phyloP scores from a whole-genome alignment of 495 filamentous ascomycete species.

The Lepraria neglecta region DNA sequence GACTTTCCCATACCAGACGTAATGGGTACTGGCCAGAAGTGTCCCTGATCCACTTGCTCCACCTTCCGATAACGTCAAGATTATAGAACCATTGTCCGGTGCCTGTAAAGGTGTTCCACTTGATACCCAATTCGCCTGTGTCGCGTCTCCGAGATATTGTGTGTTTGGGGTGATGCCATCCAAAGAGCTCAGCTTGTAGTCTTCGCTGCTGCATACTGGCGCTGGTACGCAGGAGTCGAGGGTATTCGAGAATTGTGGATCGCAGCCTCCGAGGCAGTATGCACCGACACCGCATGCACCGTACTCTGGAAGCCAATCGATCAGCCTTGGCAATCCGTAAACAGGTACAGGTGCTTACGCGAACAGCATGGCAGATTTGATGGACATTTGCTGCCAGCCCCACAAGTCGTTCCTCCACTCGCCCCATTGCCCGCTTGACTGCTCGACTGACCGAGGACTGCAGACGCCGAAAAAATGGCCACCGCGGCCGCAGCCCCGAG shows the following conservation, averaged over 20 bases:
- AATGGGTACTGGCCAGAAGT: conserved; percentile 78
- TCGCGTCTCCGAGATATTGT: conserved; percentile 79
- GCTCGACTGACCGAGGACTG: conserved; percentile 27
- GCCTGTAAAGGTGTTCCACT: conserved; percentile 63
- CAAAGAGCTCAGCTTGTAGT: conserved; percentile 64
- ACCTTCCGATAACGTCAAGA: conserved; percentile 80
- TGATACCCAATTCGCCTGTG: conserved; percentile 76
- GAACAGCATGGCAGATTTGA: conserved; percentile 80
- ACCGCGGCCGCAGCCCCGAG: conserved; percentile 25
- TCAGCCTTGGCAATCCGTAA: conserved; percentile 9
- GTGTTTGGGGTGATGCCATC: conserved; percentile 61
- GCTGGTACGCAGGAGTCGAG: conserved; percentile 82
- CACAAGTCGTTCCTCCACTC: conserved; percentile 42
- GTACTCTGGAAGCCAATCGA: conserved; percentile 58
- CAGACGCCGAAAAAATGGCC: conserved; percentile 37
- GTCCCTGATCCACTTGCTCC: conserved; percentile 62
- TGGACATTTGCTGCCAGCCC: conserved; percentile 61
- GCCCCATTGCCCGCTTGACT: conserved; percentile 27
- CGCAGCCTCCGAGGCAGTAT: conserved; percentile 94
- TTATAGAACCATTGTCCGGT: conserved; percentile 49
- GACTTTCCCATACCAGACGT: conserved; percentile 97
- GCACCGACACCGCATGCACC: conserved; percentile 88
- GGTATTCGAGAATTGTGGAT: conserved; percentile 70
- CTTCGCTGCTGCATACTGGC: conserved; percentile 69
- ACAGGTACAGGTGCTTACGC: conserved; percentile 45